Evolutionary conservation across 306 rosid species (phyloP), one percentile per base, ranked within the genome.

Genomic region (Prunus mongolica): DNA sequence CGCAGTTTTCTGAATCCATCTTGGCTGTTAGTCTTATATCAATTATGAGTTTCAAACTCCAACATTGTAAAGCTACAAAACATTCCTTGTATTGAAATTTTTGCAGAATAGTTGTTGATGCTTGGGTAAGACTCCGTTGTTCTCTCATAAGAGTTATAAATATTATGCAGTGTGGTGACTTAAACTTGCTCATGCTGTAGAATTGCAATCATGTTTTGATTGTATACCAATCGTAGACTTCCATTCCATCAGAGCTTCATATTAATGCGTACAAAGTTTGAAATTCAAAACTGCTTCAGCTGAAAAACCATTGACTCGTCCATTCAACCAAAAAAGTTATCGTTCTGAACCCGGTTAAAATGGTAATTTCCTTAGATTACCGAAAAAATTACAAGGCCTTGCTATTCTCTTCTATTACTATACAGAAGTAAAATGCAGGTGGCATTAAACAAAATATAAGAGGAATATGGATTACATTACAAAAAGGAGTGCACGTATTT

Each of bases 341-440:
- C 13, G 10, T 15, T 25, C 18, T 6, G 28, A 3, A 6, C 28
- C 25, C 5, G n/a, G 5, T 19, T 45, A 16, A 58, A 32, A 6
- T 60, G 57, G 57, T 44, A 79, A 19, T 52, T 84, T 82, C 79
- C 84, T 82, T 82, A 61, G 83, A 76, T 87, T 86, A 70, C 65
- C 74, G 41, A 81, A 80, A 81, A 74, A 82, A 77, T 82, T 84
- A 71, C 82, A 79, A 80, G 81, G 84, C 66, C 79, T 75, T 75
- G 71, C 80, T 77, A 76, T 70, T 82, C 77, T 65, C 85, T 86
- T 78, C 83, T 77, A 73, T 87, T 68, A 73, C 96, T 92, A 72
- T 84, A 90, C 99, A 88, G 77, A 91, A 89, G 75, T 85, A 79
- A 80, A 87, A 87, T 67, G 72, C 75, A 77, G 78, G 84, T 61